Percentiles rank a stretch among this genome's conserved stretches.
Conservation (phyloP, 306 rosid species). For the Echinosophora koreensis region DNA sequence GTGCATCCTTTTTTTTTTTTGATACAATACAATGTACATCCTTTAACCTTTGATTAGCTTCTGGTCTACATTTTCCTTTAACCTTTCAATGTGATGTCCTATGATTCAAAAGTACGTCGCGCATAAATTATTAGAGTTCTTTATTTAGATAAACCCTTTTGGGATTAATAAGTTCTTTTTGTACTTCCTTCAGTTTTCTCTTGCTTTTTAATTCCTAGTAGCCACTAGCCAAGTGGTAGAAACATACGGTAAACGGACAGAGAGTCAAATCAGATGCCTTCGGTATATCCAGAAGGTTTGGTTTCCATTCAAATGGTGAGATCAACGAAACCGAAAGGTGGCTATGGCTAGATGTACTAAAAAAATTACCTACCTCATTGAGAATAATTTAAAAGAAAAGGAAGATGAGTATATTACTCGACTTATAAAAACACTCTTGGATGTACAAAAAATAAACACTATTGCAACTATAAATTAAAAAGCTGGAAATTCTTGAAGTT, state of each 20-base stretch:
- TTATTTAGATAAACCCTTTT: not conserved
- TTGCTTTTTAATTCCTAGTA: not conserved
- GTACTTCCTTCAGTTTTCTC: too few relatives aligned
- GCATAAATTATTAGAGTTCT: not conserved
- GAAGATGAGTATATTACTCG: too few relatives aligned
- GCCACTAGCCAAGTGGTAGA: not conserved
- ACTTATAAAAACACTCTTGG: too few relatives aligned
- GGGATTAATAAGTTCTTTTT: not conserved
- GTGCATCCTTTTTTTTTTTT: too few relatives aligned
- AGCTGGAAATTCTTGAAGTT: too few relatives aligned
- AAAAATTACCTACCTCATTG: too few relatives aligned
- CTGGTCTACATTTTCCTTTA: conserved; percentile 34
- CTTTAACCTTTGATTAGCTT: too few relatives aligned
- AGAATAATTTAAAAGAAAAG: too few relatives aligned
- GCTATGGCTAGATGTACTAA: too few relatives aligned
- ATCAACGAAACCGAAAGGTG: not conserved
- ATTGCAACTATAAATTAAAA: too few relatives aligned
- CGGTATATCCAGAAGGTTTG: not conserved
- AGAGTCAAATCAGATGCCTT: not conserved
- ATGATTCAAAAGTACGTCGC: conserved; percentile 28
- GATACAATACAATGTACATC: too few relatives aligned
- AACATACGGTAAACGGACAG: not conserved
- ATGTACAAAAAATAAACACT: too few relatives aligned
- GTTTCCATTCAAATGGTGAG: not conserved
- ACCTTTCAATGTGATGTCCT: conserved; percentile 27